phyloP scores from a whole-genome alignment of 73 alveolate genomes.

The Tetrahymena thermophila region DNA sequence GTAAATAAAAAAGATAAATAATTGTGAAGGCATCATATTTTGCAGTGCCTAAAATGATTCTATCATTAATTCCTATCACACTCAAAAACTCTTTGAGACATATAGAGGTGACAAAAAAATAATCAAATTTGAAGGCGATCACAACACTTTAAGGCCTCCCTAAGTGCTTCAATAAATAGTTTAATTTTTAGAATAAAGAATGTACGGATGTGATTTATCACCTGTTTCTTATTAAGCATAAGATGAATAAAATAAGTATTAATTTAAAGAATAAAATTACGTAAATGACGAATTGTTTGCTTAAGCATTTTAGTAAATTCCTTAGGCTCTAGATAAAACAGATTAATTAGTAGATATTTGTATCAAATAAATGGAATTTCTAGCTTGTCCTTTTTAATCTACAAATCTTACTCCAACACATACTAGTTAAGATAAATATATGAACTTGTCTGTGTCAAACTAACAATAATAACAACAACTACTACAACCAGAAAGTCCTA shows the following conservation, averaged over 20 bases:
- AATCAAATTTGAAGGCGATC: slow-evolving; percentile 84
- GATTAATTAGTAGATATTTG: neutral
- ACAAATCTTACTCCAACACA: neutral
- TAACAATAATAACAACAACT: too few relatives aligned
- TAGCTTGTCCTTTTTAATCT: neutral
- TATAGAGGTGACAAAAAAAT: slow-evolving; percentile 86
- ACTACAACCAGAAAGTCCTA: neutral
- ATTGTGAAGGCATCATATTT: slow-evolving; percentile 76
- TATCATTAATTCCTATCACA: slow-evolving; percentile 72
- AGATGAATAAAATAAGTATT: neutral
- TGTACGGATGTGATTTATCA: neutral
- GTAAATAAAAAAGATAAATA: slow-evolving; percentile 55
- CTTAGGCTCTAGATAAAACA: neutral
- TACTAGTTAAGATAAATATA: neutral
- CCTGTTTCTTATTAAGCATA: neutral
- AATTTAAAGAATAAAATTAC: neutral
- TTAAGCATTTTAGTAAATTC: neutral
- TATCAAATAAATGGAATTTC: neutral
- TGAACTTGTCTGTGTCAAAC: neutral
- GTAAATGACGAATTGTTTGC: neutral
- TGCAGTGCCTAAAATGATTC: slow-evolving; percentile 70
- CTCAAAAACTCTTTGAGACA: slow-evolving; percentile 58
- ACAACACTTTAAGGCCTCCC: slow-evolving; percentile 72
- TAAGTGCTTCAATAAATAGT: slow-evolving; percentile 46
- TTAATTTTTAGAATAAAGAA: slow-evolving; percentile 37